phyloP scores from a whole-genome alignment of 139 green algal genomes.

The Tetradesmus lagerheimii region DNA sequence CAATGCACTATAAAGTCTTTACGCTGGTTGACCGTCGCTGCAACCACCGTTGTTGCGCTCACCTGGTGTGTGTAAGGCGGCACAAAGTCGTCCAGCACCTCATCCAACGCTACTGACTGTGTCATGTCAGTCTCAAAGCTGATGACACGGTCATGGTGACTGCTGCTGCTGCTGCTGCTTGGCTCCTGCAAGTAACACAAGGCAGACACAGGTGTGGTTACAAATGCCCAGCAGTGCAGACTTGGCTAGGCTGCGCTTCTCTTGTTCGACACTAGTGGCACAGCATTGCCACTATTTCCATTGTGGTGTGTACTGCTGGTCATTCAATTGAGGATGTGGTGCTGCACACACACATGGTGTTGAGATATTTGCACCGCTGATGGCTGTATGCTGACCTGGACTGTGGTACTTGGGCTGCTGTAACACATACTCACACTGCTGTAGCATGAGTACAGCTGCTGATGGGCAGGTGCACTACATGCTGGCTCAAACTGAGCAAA shows the following conservation, averaged over 20 bases:
- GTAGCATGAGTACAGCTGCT: too few relatives aligned
- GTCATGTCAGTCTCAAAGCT: conserved; percentile 4
- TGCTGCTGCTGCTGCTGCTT: conserved; percentile 23
- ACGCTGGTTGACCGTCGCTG: not conserved
- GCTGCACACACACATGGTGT: too few relatives aligned
- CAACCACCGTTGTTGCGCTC: not conserved
- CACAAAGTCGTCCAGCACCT: conserved; percentile 5
- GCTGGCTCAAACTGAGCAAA: too few relatives aligned
- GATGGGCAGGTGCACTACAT: too few relatives aligned
- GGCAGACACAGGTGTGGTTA: not conserved
- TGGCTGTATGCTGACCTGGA: too few relatives aligned
- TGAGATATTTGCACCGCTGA: too few relatives aligned
- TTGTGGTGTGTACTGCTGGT: not conserved
- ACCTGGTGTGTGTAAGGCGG: conserved; percentile 11
- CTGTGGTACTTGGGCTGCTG: too few relatives aligned
- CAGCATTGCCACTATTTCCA: not conserved
- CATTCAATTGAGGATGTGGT: not conserved
- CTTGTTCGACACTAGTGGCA: not conserved
- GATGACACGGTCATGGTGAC: not conserved
- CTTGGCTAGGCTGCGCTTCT: too few relatives aligned
- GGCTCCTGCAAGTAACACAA: not conserved
- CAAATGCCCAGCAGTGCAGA: not conserved
- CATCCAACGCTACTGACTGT: not conserved
- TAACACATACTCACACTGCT: too few relatives aligned
- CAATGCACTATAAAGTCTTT: too few relatives aligned